phyloP scores from a whole-genome alignment of 352 stramenopile species.

The Pythium sp. region DNA sequence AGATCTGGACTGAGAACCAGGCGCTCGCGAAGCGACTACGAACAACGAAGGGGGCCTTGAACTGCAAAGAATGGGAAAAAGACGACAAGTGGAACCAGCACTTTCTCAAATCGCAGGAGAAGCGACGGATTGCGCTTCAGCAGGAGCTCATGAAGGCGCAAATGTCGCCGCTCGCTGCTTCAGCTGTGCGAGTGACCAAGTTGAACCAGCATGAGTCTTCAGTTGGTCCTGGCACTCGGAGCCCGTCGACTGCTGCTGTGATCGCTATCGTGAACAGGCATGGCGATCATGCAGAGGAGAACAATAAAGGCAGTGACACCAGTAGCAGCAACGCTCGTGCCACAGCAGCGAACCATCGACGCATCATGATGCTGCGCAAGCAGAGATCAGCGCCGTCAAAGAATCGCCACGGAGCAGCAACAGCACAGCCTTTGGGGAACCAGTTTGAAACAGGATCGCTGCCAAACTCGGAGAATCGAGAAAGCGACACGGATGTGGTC shows the following conservation, averaged over 20 bases:
- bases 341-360: constrained; percentile 53
- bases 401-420: neutral
- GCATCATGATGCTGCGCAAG: constrained; percentile 55
- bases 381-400: constrained; percentile 20
- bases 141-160: constrained; percentile 51
- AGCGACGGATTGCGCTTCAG: constrained; percentile 41
- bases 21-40: constrained; percentile 58
- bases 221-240: neutral
- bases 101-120: constrained; percentile 60
- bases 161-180: constrained; percentile 35
- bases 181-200: constrained; percentile 25
- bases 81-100: constrained; percentile 73
- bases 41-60: constrained; percentile 62
- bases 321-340: constrained; percentile 13
- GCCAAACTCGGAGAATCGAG: constrained; percentile 7
- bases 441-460: neutral
- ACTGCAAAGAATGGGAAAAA: constrained; percentile 67
- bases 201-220: constrained; percentile 23
- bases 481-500: constrained; percentile 36
- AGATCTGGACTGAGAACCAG: constrained; percentile 78
- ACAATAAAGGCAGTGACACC: neutral
- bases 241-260: constrained; percentile 1
- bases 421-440: neutral
- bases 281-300: neutral
- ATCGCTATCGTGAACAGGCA: neutral